Base-by-base conservation (phyloP, 352 stramenopile species). In the Halophytophthora polymorphica region DNA sequence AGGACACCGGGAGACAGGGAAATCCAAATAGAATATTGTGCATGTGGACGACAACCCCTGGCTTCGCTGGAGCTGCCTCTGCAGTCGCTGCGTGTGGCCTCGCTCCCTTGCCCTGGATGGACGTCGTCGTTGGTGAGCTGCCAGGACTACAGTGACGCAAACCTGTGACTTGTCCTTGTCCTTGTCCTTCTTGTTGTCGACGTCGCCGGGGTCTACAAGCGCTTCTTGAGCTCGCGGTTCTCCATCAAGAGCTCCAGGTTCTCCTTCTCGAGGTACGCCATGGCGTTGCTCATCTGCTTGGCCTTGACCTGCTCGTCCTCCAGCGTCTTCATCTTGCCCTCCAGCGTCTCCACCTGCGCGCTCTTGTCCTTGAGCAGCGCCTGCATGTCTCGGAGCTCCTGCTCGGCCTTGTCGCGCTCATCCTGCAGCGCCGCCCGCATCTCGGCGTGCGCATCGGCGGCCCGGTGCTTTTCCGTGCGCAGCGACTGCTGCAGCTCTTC, bases 201-300 rank as follows among this genome's bases (percentile, higher is more conserved):
- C 31, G n/a, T n/a, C n/a, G n/a, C n/a, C n/a, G n/a, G n/a, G n/a
- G 22, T 35, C 31, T 77, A 66, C 31, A 89, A 61, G 0, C 45
- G 67, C 45, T 82, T 82, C 45, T 82, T 82, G 13, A 86, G 60
- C 42, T 74, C 56, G 3, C 79, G 72, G 45, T 70, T 82, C 47
- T 87, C 70, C 18, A 87, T 71, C 6, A 82, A 66, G 33, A 87
- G 64, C 45, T 86, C 68, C 19, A 88, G 43, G 41, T 87, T 88
- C 53, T 86, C 74, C 41, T 87, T 83, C 51, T 86, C 77, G 18
- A 90, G 58, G 31, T 71, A 86, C 49, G 73, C 67, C 13, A 82
- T 64, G 28, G 76, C 77, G 5, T 57, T 63, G 14, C 50, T 73
- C 25, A 73, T 64, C 25, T 69, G 55, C 12, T 66, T 58, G 12